These are phyloP conservation scores for Haplosporangium gracile DNA, from an alignment of 192 early-diverging fungal species.

Conservation along the genomic window DNA sequence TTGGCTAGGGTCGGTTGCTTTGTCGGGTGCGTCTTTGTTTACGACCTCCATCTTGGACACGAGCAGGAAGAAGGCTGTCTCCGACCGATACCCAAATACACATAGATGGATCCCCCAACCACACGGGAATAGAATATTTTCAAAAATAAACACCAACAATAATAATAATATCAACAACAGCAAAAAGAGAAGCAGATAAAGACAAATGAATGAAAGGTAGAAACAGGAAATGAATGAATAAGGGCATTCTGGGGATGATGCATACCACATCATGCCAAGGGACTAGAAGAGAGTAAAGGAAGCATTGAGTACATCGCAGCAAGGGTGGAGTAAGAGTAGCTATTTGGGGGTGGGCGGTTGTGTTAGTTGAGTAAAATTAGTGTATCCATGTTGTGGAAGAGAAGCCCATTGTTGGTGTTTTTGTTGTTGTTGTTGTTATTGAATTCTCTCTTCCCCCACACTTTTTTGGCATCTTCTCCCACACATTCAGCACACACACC, in stretches of 20 bases:
- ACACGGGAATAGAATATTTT: no score
- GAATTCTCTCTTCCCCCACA: background rate
- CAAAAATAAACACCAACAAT: background rate
- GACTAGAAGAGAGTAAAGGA: background rate
- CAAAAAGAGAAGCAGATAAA: background rate
- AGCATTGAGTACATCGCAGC: background rate
- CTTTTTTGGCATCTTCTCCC: background rate
- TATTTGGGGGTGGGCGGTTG: background rate
- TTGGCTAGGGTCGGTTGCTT: background rate
- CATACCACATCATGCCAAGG: background rate
- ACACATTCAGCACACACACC: background rate
- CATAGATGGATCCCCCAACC: no score
- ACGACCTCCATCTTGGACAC: background rate
- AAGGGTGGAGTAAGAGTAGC: background rate
- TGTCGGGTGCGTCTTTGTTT: background rate
- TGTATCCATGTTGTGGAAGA: conserved; percentile 13
- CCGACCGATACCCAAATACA: no score
- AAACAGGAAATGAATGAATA: background rate
- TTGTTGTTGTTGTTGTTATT: background rate
- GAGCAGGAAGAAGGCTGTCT: no score
- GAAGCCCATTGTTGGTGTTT: conserved; percentile 3
- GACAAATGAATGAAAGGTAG: background rate
- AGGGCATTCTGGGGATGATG: no score
- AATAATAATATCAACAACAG: background rate
- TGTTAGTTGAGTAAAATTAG: background rate